phyloP scores from a whole-genome alignment of 2,329 filamentous ascomycete genomes.

The Apiospora arundinis region DNA sequence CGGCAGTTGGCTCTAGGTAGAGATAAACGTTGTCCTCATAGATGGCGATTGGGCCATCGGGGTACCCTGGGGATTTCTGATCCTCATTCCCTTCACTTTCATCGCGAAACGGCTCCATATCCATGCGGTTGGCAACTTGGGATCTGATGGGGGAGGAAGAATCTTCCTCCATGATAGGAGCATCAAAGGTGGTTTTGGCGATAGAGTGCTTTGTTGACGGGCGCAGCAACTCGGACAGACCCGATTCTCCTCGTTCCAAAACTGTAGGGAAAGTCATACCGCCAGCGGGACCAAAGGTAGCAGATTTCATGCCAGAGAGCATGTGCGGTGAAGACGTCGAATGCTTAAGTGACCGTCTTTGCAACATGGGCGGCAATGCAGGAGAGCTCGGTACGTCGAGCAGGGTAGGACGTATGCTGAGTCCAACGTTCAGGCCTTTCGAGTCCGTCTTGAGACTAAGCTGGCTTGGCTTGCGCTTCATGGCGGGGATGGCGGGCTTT shows the following conservation, averaged over 20 bases:
- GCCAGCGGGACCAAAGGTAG: conserved; percentile 65
- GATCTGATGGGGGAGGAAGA: conserved; percentile 63
- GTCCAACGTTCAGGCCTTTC: conserved; percentile 46
- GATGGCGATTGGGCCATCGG: conserved; percentile 81
- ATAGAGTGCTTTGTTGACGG: conserved; percentile 52
- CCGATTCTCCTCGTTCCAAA: conserved; percentile 64
- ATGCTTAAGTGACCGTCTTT: conserved; percentile 69
- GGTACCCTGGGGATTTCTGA: conserved; percentile 82
- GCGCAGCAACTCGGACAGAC: conserved; percentile 63
- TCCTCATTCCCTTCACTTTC: conserved; percentile 78
- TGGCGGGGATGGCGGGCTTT: conserved; percentile 74
- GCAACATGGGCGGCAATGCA: conserved; percentile 58
- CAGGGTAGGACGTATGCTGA: conserved; percentile 46
- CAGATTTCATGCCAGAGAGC: conserved; percentile 63
- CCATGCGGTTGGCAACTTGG: conserved; percentile 67
- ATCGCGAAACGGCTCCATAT: conserved; percentile 64
- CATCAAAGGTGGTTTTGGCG: conserved; percentile 40
- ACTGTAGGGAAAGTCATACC: conserved; percentile 71
- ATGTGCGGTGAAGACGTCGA: conserved; percentile 73
- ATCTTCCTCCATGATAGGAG: conserved; percentile 59
- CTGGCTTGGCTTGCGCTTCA: conserved; percentile 78
- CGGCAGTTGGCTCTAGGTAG: conserved; percentile 79
- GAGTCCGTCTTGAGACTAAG: conserved; percentile 78
- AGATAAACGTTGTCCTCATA: conserved; percentile 80
- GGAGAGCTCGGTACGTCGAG: conserved; percentile 61